Evolutionary conservation across 371 early-diverging fungal species (phyloP), one percentile per base, ranked within the genome.

Genomic region (Lichtheimia hyalospora): DNA sequence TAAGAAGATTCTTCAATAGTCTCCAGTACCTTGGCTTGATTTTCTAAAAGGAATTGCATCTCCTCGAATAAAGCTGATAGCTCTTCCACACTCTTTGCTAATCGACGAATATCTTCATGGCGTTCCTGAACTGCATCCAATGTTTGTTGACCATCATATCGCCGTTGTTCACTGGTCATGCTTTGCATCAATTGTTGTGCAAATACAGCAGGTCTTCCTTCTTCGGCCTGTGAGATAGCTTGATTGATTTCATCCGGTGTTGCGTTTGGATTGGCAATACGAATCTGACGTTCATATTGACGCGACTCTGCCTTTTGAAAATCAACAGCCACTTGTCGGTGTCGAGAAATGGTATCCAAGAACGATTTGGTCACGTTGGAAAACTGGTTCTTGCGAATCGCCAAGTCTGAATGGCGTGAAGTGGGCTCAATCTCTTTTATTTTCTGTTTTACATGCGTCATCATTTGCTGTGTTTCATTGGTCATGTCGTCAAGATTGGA

Each of bases 41-140:
- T 69, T 23, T 74, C 77, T 34, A 80, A 66, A 57, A 80, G 57
- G 6, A 57, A 56, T 42, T 77, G 77, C 81, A 80, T 80, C 46
- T 80, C 81, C 39, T 73, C 58, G 52, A 80, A 80, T 41, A 80
- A 44, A 2, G 63, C 57, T 10, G 77, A 72, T 5, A 80, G 57
- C 50, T 80, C 77, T 39, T 75, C 73, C 2, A 80, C 73, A 40
- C 75, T 77, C 56, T 73, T 70, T 1, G 75, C 81, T 25, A 80
- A 57, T 25, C 70, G 66, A 6, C 69, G 66, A 44, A 80, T 80
- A 57, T 80, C 81, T n/a, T 77, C 68, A 55, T 80, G 81, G 16
- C 81, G 75, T 61, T 77, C 77, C 61, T 75, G 71, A 8, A 80
- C 81, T 18, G 77, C 77, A 60, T 80, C 74, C 51, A 77, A 54